Percentiles rank a stretch among this genome's conserved stretches.
Conservation (phyloP, 345 rosid genomes). For the Gossypium rotundifolium region DNA sequence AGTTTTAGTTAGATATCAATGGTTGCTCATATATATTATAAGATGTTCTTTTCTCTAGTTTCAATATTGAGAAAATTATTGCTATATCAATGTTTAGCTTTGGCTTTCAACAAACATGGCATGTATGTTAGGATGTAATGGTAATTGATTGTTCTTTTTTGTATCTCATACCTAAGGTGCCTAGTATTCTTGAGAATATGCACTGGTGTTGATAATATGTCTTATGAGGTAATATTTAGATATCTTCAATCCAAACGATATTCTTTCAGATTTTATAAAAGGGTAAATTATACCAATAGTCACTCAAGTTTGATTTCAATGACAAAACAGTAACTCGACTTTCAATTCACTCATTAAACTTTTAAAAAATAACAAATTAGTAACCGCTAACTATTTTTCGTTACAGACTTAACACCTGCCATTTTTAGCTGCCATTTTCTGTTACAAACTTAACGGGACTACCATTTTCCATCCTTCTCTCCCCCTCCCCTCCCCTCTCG, state of each 20-base stretch:
- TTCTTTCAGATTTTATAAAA: background rate
- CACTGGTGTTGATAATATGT: conserved; percentile 84
- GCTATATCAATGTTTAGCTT: background rate
- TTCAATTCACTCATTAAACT: no score
- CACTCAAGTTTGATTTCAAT: no score
- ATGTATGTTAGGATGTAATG: conserved; percentile 21
- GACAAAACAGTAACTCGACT: no score
- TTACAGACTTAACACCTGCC: no score
- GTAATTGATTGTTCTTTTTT: conserved; percentile 6
- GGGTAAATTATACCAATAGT: no score
- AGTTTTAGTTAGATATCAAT: background rate
- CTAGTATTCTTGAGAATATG: conserved; percentile 10
- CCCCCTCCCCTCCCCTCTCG: no score
- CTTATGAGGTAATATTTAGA: conserved; percentile 35
- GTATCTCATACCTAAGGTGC: background rate
- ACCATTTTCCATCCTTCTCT: no score
- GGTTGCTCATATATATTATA: no score
- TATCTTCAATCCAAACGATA: background rate
- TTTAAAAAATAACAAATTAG: no score
- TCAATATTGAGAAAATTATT: background rate
- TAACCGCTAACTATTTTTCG: no score
- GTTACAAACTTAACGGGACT: no score
- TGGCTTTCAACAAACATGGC: background rate
- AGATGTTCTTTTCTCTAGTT: background rate
- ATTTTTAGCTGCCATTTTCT: no score